Evolutionary conservation across 2,329 filamentous ascomycete genomes (phyloP).

Genomic region (Fusarium armeniacum): DNA sequence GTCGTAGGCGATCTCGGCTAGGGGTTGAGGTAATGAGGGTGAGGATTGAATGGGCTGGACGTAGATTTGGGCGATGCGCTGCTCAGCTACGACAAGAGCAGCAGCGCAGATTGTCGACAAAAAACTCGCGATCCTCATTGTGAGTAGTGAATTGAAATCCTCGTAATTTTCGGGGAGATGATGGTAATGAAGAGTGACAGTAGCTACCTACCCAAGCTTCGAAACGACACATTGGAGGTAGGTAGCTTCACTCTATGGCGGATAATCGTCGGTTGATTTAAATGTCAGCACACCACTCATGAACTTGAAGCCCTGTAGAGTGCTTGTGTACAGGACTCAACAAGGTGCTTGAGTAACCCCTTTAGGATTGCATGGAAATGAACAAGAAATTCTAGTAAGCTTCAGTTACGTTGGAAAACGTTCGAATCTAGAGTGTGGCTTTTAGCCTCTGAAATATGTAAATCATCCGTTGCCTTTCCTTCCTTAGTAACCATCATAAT

Average conservation of each 20-base stretch:
- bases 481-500: slow-evolving; percentile 37
- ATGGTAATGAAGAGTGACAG: slow-evolving; percentile 12
- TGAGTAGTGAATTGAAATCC: slow-evolving; percentile 12
- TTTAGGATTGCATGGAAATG: not conserved
- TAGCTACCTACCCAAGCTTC: slow-evolving; percentile 24
- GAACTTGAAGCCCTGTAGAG: no score
- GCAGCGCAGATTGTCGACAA: slow-evolving; percentile 61
- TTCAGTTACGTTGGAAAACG: slow-evolving; percentile 8
- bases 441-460: slow-evolving; percentile 24
- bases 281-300: not conserved
- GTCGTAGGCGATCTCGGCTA: slow-evolving; percentile 71
- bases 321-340: not conserved
- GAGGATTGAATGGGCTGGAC: slow-evolving; percentile 64
- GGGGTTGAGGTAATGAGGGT: slow-evolving; percentile 55
- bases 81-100: slow-evolving; percentile 56
- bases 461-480: slow-evolving; percentile 25
- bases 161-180: slow-evolving; percentile 5
- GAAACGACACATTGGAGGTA: slow-evolving; percentile 42
- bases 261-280: slow-evolving; percentile 44
- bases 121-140: slow-evolving; percentile 60
- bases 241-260: slow-evolving; percentile 20
- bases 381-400: not conserved
- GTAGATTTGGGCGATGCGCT: slow-evolving; percentile 66
- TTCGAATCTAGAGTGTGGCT: slow-evolving; percentile 28
- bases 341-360: not conserved